A percentile compares a stretch with the other conserved stretches of the same genome.
phyloP scores from a whole-genome alignment of 1,284 basidiomycete genomes.

The Ceratobasidium sp. region DNA sequence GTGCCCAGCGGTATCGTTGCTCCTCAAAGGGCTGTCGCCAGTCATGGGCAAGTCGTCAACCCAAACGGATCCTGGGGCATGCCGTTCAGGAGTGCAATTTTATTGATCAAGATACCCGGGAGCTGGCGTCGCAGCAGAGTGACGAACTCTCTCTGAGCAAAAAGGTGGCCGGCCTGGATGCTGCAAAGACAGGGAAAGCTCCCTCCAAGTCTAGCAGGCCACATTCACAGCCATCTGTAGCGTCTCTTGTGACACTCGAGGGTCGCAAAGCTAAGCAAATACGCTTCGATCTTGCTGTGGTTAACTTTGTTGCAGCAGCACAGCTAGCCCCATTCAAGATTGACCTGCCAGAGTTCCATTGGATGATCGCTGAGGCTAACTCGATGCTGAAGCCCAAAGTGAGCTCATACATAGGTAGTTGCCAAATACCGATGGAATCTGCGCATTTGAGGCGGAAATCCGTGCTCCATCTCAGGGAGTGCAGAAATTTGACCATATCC shows the following conservation, averaged over 20 bases:
- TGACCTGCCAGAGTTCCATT: constrained; percentile 10
- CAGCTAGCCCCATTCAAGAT: background rate
- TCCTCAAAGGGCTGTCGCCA: background rate
- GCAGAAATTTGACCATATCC: constrained; percentile 42
- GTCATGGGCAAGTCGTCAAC: background rate
- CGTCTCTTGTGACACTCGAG: background rate
- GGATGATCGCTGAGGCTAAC: background rate
- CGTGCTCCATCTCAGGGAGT: constrained; percentile 42
- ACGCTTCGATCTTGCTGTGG: background rate
- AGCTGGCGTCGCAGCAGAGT: background rate
- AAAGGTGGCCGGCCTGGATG: background rate
- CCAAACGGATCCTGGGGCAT: background rate
- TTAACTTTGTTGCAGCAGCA: constrained; percentile 3
- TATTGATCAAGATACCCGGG: background rate
- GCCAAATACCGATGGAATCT: constrained; percentile 6
- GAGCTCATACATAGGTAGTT: background rate
- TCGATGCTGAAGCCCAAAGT: background rate
- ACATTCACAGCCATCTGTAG: background rate
- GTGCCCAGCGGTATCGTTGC: background rate
- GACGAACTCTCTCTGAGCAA: background rate
- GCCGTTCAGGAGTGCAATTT: background rate
- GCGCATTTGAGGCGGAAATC: background rate
- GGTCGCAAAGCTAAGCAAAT: background rate
- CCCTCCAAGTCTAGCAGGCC: background rate
- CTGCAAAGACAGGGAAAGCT: too few species aligned